Percentiles rank a stretch among this genome's conserved stretches.
These are phyloP conservation scores for Otatea glauca DNA, from an alignment of 176 grass and related monocot genomes.

Conservation along the genomic window DNA sequence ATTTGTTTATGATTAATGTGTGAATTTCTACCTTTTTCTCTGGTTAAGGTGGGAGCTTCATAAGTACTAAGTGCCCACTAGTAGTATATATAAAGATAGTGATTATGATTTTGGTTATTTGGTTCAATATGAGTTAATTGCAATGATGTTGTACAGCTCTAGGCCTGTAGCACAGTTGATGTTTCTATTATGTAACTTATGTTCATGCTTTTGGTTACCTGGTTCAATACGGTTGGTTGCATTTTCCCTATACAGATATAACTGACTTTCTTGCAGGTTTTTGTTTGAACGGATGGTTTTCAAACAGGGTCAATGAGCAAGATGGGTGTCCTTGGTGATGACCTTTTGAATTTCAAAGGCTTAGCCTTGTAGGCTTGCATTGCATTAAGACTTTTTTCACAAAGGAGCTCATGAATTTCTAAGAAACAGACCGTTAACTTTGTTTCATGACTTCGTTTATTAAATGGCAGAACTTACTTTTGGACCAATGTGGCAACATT, in stretches of 20 bases:
- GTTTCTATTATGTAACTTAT: neutral
- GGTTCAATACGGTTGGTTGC: neutral
- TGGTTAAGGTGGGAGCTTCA: neutral
- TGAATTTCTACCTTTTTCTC: neutral
- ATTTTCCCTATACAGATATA: neutral
- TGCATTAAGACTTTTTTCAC: slow-evolving; percentile 32
- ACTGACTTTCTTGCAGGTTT: neutral
- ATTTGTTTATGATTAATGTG: slow-evolving; percentile 15
- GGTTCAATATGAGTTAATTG: slow-evolving; percentile 8
- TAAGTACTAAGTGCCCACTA: neutral
- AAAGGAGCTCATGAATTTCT: neutral
- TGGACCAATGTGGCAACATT: neutral
- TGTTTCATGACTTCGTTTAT: neutral
- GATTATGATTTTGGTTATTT: slow-evolving; percentile 17
- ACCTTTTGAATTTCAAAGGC: neutral
- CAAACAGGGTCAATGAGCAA: neutral
- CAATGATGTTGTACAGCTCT: neutral
- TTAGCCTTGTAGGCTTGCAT: neutral
- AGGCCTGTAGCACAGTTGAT: neutral
- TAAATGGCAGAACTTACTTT: slow-evolving; percentile 18
- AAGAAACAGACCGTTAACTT: slow-evolving; percentile 30
- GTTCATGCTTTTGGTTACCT: slow-evolving; percentile 11
- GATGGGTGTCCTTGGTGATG: neutral
- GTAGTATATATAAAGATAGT: neutral
- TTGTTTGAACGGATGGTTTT: neutral